phyloP scores from a whole-genome alignment of 2,329 filamentous ascomycete species.

The Ceratocystiopsis minuta region DNA sequence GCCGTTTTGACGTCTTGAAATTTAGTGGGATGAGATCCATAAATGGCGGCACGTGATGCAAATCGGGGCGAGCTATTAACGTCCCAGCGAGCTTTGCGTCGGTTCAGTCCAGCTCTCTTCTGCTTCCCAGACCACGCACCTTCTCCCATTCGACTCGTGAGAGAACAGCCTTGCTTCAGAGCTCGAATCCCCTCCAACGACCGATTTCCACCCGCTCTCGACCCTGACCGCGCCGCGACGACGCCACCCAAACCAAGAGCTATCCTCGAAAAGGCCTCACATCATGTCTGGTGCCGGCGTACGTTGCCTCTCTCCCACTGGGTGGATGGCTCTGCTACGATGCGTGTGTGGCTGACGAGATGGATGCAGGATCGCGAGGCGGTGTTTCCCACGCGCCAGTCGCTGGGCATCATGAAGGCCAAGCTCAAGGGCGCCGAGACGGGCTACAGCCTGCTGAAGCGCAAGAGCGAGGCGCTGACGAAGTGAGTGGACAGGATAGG shows the following conservation, averaged over 20 bases:
- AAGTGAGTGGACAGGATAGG: constrained; percentile 70
- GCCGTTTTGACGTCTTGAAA: too few relatives aligned
- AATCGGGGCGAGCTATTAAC: too few relatives aligned
- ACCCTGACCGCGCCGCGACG: background rate
- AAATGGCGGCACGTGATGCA: too few relatives aligned
- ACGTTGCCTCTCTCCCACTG: constrained; percentile 2
- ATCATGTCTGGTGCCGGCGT: constrained; percentile 12
- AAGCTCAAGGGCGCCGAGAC: constrained; percentile 90
- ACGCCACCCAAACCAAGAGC: background rate
- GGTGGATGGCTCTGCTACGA: constrained; percentile 3
- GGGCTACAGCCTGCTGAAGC: constrained; percentile 86
- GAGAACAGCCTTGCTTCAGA: too few relatives aligned
- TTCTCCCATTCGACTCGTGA: too few relatives aligned
- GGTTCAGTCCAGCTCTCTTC: too few relatives aligned
- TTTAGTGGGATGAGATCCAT: too few relatives aligned
- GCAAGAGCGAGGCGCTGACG: constrained; percentile 94
- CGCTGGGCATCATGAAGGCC: constrained; percentile 88
- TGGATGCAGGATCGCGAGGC: constrained; percentile 63
- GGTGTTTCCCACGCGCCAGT: constrained; percentile 96
- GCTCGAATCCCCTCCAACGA: too few relatives aligned
- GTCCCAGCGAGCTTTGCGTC: too few relatives aligned
- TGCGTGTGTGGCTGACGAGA: background rate
- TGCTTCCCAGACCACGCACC: too few relatives aligned
- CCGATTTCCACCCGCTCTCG: background rate
- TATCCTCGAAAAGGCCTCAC: constrained; percentile 8